Percentiles rank a stretch among this genome's conserved stretches.
phyloP scores from a whole-genome alignment of 192 early-diverging fungal genomes.

The Lobosporangium transversale region DNA sequence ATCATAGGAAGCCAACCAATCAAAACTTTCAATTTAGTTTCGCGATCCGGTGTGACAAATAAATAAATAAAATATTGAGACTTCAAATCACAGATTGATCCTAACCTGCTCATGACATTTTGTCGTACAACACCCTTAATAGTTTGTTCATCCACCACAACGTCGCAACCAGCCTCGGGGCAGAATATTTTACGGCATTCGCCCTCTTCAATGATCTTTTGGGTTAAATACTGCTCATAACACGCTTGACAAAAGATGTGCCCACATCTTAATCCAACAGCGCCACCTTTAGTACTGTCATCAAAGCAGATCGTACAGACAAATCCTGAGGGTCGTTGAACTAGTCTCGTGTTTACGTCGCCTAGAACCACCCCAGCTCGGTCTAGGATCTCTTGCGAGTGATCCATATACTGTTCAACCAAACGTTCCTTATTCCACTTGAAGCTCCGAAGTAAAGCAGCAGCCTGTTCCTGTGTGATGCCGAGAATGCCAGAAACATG shows the following conservation, averaged over 20 bases:
- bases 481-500: conserved; percentile 83
- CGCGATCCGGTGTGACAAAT: no score
- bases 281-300: conserved; percentile 66
- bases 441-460: conserved; percentile 81
- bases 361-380: conserved; percentile 78
- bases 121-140: conserved; percentile 74
- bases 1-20: no score
- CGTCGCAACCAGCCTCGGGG: conserved; percentile 75
- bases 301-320: conserved; percentile 93
- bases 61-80: no score
- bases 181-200: conserved; percentile 91
- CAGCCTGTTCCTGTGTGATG: conserved; percentile 69
- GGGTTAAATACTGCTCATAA: conserved; percentile 83
- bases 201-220: conserved; percentile 91
- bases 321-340: conserved; percentile 61
- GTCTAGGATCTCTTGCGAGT: conserved; percentile 66
- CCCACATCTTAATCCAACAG: conserved; percentile 82
- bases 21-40: no score
- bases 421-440: conserved; percentile 89
- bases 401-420: conserved; percentile 82
- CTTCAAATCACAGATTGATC: no score
- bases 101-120: conserved; percentile 70
- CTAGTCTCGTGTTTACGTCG: conserved; percentile 52
- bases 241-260: conserved; percentile 92
- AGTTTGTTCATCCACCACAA: conserved; percentile 86